Base-by-base conservation (phyloP, 2,329 filamentous ascomycete species). In the Pleurostoma richardsiae region DNA sequence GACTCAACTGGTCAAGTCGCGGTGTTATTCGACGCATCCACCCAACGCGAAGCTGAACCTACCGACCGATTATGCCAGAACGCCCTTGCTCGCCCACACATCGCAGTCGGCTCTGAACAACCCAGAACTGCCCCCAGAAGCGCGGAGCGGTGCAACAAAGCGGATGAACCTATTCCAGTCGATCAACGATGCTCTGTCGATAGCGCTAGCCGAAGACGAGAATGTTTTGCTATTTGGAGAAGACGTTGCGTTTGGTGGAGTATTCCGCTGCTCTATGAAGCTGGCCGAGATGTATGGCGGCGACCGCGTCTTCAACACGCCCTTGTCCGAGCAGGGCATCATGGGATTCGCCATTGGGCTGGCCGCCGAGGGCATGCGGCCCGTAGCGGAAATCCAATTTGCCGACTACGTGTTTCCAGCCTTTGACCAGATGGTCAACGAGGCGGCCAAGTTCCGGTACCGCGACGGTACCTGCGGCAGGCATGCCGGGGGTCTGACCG, bases 161-260 rank as follows among this genome's bases (percentile, higher is more conserved):
- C 86, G 88, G 55, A 86, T 95, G 77, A 97, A 97, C 68, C 79
- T 96, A 36, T 96, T 94, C 71, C 90, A 95, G 64, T 86, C 94
- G 43, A 83, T 99, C 72, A 97, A 97, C 64, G 84, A 92, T 54
- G 91, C 92, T 8, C 76, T 99, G 27, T 81, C 87, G 27, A 88
- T 86, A 49, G 89, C 92, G 28, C 77, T 99, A 29, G 81, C 86
- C 11, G 81, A 85, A 33, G 91, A 96, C 58, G 89, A 95, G 53
- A 83, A 85, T 19, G 90, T 96, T 27, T 72, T 97, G 47, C 77
- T 99, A 7, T 99, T 99, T 59, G 94, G 94, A 39, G 94, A 99
- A 67, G 94, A 99, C 62, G 90, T 99, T 6, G 89, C 94, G 10
- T 99, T 99, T 49, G 83, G 83, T 26, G 83, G 83, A 45, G 83